Conservation (phyloP, 192 early-diverging fungal species). For the Coemansia aciculifera region DNA sequence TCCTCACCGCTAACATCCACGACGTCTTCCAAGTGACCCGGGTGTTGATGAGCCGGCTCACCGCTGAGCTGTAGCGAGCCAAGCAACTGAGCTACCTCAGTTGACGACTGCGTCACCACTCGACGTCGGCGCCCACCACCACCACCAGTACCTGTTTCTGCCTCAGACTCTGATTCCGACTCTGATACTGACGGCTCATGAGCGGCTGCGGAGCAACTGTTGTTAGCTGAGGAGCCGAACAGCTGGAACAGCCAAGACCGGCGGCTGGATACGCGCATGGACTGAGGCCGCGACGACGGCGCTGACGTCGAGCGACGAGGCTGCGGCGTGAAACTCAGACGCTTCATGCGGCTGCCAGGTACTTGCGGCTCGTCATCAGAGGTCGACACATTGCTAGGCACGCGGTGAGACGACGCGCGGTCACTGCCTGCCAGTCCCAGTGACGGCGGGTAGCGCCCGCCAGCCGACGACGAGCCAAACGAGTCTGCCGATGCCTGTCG, state of each 20-base stretch:
- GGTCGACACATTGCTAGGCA: neutral
- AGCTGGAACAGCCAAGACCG: constrained; percentile 41
- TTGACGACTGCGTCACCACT: constrained; percentile 45
- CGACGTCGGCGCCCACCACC: constrained; percentile 20
- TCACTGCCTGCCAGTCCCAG: constrained; percentile 17
- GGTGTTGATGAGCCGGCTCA: neutral
- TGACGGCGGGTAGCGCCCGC: constrained; percentile 29
- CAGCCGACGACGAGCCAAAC: neutral
- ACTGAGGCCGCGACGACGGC: constrained; percentile 41
- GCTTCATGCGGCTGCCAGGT: neutral
- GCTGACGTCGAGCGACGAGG: constrained; percentile 46
- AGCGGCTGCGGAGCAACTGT: neutral
- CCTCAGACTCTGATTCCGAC: constrained; percentile 2
- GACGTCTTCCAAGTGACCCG: constrained; percentile 29
- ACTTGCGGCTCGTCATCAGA: constrained; percentile 12
- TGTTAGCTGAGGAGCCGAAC: constrained; percentile 15
- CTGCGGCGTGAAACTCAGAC: constrained; percentile 35
- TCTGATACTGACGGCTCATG: neutral
- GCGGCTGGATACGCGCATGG: constrained; percentile 35
- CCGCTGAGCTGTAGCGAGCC: constrained; percentile 26
- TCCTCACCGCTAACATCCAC: constrained; percentile 48
- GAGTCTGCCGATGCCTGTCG: constrained; percentile 19
- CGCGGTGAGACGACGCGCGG: neutral
- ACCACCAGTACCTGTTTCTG: neutral
- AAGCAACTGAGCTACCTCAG: constrained; percentile 27